A percentile compares a stretch with the other conserved stretches of the same genome.
Conservation (phyloP, 768 basidiomycete species). For the Ramaria sp. region DNA sequence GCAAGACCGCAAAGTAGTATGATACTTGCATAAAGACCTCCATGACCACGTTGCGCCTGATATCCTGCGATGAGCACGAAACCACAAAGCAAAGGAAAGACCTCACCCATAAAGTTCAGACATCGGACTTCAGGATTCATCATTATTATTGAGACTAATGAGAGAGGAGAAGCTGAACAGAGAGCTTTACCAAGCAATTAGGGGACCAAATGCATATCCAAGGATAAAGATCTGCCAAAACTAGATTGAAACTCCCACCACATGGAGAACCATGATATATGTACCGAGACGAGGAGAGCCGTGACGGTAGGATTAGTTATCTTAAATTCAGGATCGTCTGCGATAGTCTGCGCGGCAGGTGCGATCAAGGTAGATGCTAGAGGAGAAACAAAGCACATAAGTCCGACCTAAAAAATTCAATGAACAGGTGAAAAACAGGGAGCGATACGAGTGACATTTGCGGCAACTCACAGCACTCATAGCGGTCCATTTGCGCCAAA, state of each 20-base stretch:
- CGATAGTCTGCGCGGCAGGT: constrained; percentile 1
- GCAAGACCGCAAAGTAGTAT: not conserved
- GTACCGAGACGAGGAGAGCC: not conserved
- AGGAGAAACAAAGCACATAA: constrained; percentile 4
- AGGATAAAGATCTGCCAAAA: not conserved
- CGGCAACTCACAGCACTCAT: not conserved
- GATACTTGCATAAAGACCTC: not conserved
- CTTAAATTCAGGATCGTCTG: not conserved
- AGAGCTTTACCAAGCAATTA: not conserved
- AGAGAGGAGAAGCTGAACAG: not conserved
- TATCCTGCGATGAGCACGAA: not conserved
- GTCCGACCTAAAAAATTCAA: not conserved
- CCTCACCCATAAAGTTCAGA: not conserved
- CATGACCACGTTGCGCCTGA: not conserved
- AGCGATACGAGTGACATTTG: not conserved
- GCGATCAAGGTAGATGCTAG: constrained; percentile 2
- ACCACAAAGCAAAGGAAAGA: not conserved
- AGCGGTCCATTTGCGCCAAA: not conserved
- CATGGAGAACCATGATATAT: not conserved
- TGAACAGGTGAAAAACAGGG: not conserved
- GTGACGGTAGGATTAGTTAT: constrained; percentile 1
- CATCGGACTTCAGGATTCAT: not conserved
- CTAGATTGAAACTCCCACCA: not conserved
- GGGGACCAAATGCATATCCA: not conserved
- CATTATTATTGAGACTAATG: not conserved